Evolutionary conservation across 2,329 filamentous ascomycete species (phyloP).

Genomic region (Diatrype stigma): DNA sequence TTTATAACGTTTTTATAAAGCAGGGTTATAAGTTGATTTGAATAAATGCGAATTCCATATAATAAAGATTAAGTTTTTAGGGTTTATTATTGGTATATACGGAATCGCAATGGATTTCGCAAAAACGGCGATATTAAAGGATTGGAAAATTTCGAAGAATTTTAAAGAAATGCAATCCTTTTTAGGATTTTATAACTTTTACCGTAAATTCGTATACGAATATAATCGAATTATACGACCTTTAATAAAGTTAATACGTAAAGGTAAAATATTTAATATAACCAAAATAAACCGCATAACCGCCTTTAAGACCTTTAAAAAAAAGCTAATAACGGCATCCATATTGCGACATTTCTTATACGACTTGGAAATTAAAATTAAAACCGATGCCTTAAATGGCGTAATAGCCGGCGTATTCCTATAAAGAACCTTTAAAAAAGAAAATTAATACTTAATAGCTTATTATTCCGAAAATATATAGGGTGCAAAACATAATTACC

Average conservation of each 20-base stretch:
- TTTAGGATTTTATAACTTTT: conserved; percentile 5
- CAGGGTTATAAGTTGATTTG: background rate
- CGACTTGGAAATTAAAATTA: background rate
- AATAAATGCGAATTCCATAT: conserved; percentile 2
- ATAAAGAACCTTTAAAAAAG: background rate
- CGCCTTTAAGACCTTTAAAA: background rate
- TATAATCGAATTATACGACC: background rate
- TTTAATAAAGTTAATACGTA: conserved; percentile 2
- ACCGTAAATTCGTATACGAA: conserved; percentile 1
- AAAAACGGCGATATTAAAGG: background rate
- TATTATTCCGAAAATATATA: background rate
- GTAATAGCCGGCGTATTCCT: background rate
- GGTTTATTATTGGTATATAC: background rate
- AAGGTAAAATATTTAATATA: conserved; percentile 1
- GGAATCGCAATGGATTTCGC: background rate
- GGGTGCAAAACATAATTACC: background rate
- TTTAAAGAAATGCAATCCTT: conserved; percentile 1
- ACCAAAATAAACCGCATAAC: background rate
- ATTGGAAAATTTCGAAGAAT: background rate
- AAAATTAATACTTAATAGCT: background rate
- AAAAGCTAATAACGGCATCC: background rate
- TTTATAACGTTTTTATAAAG: background rate
- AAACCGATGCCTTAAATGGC: background rate
- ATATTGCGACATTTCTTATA: background rate
- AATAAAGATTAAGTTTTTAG: background rate